Conservation (phyloP, 1,284 basidiomycete genomes). For the Porogramme epimiltina region DNA sequence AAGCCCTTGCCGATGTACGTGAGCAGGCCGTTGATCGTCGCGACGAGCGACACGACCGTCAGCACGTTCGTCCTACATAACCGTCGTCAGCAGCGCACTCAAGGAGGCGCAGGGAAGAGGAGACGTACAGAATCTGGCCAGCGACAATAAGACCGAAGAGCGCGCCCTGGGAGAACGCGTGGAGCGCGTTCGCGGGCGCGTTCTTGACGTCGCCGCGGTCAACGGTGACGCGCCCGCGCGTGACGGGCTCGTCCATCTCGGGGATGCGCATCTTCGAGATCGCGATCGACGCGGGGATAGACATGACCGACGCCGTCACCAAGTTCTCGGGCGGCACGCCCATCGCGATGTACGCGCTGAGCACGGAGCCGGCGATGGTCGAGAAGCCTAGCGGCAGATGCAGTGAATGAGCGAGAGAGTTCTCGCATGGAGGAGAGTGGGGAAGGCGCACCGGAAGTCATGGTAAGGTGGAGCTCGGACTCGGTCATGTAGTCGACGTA, state of each 20-base stretch:
- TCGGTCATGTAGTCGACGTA: constrained; percentile 89
- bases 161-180: constrained; percentile 89
- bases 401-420: not conserved
- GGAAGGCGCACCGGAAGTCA: constrained; percentile 80
- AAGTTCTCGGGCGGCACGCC: constrained; percentile 85
- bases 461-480: constrained; percentile 86
- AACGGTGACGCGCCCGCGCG: constrained; percentile 78
- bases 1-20: constrained; percentile 91
- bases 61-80: constrained; percentile 69
- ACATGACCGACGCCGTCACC: constrained; percentile 91
- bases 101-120: not conserved
- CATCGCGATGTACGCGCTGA: constrained; percentile 81
- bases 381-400: constrained; percentile 58
- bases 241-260: constrained; percentile 84
- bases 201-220: constrained; percentile 71
- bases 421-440: not conserved
- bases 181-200: constrained; percentile 73
- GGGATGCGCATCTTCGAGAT: constrained; percentile 87
- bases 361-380: constrained; percentile 88
- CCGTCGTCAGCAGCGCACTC: not conserved
- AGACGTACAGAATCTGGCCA: constrained; percentile 75
- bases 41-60: constrained; percentile 80
- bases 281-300: constrained; percentile 90
- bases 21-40: constrained; percentile 81
- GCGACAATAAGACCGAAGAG: constrained; percentile 85